These are phyloP conservation scores for Debaryomycetaceae sp. DNA, from an alignment of 1,139 yeast genomes.

Conservation along the genomic window DNA sequence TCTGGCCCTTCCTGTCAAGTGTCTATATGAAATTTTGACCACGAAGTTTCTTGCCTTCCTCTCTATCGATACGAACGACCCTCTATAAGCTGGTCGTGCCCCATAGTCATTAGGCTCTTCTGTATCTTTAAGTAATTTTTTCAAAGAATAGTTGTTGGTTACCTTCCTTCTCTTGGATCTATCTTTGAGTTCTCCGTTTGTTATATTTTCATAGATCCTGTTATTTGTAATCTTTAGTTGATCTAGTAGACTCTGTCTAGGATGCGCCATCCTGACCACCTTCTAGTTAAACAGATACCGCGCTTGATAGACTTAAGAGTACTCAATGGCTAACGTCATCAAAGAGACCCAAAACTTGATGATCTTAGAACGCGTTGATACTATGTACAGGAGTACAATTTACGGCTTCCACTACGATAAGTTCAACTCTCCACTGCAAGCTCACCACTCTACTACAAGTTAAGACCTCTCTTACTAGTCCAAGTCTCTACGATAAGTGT, in stretches of 20 bases:
- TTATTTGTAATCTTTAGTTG: conserved; percentile 27
- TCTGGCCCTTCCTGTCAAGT: conserved; percentile 1
- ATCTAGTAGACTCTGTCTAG: conserved; percentile 20
- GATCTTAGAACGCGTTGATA: not conserved
- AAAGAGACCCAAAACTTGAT: not conserved
- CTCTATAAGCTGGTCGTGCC: not conserved
- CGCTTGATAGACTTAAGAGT: not conserved
- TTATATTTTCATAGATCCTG: conserved; percentile 20
- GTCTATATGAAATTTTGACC: conserved; percentile 5
- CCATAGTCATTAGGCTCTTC: conserved; percentile 1
- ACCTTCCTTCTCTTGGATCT: conserved; percentile 17
- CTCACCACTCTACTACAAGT: too few relatives aligned
- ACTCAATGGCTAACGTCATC: not conserved
- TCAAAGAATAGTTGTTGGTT: conserved; percentile 14
- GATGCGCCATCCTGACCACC: conserved; percentile 6
- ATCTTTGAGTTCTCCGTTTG: conserved; percentile 15
- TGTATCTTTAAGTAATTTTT: conserved; percentile 11
- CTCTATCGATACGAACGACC: conserved; percentile 1
- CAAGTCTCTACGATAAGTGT: too few relatives aligned
- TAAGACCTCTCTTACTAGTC: too few relatives aligned
- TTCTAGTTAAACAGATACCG: not conserved
- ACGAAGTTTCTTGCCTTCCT: not conserved
- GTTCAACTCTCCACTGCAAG: too few relatives aligned
- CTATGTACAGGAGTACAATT: not conserved
- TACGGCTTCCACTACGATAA: too few relatives aligned